These are phyloP conservation scores for Monosporascus sp. DNA, from an alignment of 2,329 filamentous ascomycete species.

Conservation along the genomic window DNA sequence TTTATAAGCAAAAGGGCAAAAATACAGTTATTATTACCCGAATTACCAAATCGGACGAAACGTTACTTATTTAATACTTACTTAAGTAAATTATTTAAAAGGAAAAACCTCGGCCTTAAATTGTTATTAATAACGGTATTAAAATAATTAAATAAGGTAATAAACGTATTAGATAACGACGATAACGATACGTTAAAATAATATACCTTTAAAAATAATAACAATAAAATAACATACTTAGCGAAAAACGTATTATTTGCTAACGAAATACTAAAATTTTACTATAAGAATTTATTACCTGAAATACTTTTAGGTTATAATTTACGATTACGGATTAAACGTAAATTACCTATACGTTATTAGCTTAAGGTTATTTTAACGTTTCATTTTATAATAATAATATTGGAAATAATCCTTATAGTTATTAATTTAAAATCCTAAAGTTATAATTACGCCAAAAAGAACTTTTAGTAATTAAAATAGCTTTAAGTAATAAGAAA, in stretches of 20 bases:
- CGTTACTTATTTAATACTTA: neutral
- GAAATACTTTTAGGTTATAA: neutral
- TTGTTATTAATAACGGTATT: neutral
- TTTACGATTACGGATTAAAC: neutral
- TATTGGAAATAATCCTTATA: no score
- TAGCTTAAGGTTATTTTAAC: neutral
- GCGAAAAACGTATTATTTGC: neutral
- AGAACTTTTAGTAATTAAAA: constrained; percentile 1
- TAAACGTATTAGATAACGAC: neutral
- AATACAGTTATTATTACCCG: no score
- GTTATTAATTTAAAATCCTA: constrained; percentile 2
- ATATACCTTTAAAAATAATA: neutral
- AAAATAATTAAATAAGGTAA: neutral
- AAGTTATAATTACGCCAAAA: constrained; percentile 3
- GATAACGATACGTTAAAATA: neutral
- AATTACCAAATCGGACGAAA: neutral
- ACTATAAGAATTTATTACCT: neutral
- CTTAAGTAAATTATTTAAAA: neutral
- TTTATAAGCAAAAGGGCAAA: no score
- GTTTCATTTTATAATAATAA: constrained; percentile 1
- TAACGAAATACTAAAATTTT: no score
- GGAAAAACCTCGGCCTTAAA: neutral
- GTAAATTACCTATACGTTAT: neutral
- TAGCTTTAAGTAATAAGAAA: constrained; percentile 3
- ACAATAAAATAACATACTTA: neutral